Evolutionary conservation across 768 basidiomycete species (phyloP), one percentile per base, ranked within the genome.

Genomic region (Hypholoma sublateritium): DNA sequence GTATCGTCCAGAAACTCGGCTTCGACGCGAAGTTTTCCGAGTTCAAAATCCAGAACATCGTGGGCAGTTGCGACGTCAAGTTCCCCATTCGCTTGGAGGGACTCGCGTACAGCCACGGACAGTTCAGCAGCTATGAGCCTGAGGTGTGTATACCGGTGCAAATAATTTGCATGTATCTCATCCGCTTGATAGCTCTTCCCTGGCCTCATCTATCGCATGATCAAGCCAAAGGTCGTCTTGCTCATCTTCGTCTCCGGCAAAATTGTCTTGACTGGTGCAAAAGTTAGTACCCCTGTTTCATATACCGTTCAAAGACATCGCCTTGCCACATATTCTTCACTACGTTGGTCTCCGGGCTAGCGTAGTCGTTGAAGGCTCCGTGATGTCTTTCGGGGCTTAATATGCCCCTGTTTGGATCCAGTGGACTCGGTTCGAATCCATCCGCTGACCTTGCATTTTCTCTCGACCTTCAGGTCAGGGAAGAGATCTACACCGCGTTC

Each of bases 1-100:
- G 97, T 51, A 99, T 99, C 69, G 95, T 99, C 39, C 97, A 98
- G 80, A 98, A 99, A 75, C 88, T 98, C 52, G 97, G 97, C 25
- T 99, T 99, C 74, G 96, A 98, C 61, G 95, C 96, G 66, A 98
- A 98, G 77, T 98, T 98, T 73, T 93, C 93, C 39, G 96, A 99
- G 73, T 98, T 98, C 80, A 99, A 98, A 78, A 98, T 98, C 50
- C 96, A 98, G 80, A 99, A 98, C 74, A 98, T 98, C 47, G 97
- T 98, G 34, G 96, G 95, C 45, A 90, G 87, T 69, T 98, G 96
- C 74, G 96, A 99, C 70, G 96, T 98, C 69, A 96, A 95, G 77
- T 98, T 99, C 78, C 96, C 97, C 59, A 98, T 98, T 69, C 86
- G 97, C 60, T 77, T 98, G 67, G 97, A 98, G 77, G 97, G 97